Base-by-base conservation (phyloP, 768 basidiomycete genomes). In the Russula sp. region DNA sequence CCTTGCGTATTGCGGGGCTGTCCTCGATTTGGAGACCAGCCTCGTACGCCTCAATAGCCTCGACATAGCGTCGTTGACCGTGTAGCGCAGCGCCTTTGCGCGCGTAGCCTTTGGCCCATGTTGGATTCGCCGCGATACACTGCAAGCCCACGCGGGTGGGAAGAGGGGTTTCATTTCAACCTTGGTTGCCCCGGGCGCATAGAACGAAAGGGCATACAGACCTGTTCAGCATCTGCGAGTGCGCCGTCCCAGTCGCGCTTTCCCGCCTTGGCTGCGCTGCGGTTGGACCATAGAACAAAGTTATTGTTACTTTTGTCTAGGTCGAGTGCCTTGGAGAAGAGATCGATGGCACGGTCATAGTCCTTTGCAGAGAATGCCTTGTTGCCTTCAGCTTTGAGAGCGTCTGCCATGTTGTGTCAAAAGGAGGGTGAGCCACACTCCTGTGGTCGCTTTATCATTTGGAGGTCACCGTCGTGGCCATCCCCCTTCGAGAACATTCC, bases 351-450 rank as follows among this genome's bases (percentile, higher is more conserved):
- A 69, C 81, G 85, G 77, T 91, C 87, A 76, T 91, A 97, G 70
- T 97, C 84, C 73, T 94, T 97, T 59, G 91, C 91, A 44, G 89
- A 80, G 76, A 98, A 98, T 22, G 95, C 94, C 72, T 94, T 94
- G 82, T 98, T 98, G 71, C 94, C 95, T 71, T 85, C 85, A 71
- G 92, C 90, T 79, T 98, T 98, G 68, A 97, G 79, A 63, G 84
- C 77, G 72, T 75, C 71, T 57, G 66, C 65, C 67, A 64, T 64
- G 58, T 14, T 60, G 35, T 31, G 31, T 42, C 35, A 14, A 34
- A n/a, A 32, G 22, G 16, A 50, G 55, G 11, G 47, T 6, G 14
- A 48, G 34, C 27, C 31, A 49, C 27, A 3, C 50, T 51, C 50
- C 50, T 51, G 27, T 34, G 32, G 22, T 14, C 27, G 45, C 45